These are phyloP conservation scores for Wallemia ichthyophaga DNA, from an alignment of 1,284 basidiomycete genomes.

Conservation along the genomic window DNA sequence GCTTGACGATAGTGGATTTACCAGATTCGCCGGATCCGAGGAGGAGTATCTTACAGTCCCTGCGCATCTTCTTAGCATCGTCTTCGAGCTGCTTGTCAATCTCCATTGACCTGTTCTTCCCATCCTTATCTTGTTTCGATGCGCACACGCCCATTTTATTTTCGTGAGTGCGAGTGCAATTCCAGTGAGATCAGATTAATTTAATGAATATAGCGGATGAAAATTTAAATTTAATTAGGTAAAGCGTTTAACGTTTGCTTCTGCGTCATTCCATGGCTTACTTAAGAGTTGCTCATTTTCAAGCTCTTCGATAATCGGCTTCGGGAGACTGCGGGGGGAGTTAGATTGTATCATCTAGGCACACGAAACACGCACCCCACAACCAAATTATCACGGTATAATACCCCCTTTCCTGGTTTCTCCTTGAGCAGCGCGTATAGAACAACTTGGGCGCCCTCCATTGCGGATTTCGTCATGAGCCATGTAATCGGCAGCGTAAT, in stretches of 20 bases:
- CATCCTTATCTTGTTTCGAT: constrained; percentile 26
- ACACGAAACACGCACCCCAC: neutral
- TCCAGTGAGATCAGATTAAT: too few relatives aligned
- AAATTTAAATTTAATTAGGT: neutral
- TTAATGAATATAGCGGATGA: too few relatives aligned
- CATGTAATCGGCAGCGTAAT: neutral
- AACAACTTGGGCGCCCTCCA: neutral
- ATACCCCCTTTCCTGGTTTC: neutral
- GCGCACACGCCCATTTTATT: constrained; percentile 31
- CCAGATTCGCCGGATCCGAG: constrained; percentile 78
- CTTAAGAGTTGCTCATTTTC: neutral
- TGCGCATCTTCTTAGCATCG: constrained; percentile 32
- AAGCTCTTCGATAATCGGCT: neutral
- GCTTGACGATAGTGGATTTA: constrained; percentile 87
- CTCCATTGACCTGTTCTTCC: constrained; percentile 33
- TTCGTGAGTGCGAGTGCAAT: too few relatives aligned
- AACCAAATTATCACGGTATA: neutral
- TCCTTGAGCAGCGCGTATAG: neutral
- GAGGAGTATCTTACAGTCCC: constrained; percentile 80
- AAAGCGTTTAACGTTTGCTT: neutral
- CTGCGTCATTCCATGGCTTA: neutral
- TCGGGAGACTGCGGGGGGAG: neutral
- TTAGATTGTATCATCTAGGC: too few relatives aligned
- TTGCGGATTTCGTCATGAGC: neutral
- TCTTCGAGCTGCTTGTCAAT: constrained; percentile 34